phyloP scores from a whole-genome alignment of 805 yeast genomes.

The Candida railenensis region DNA sequence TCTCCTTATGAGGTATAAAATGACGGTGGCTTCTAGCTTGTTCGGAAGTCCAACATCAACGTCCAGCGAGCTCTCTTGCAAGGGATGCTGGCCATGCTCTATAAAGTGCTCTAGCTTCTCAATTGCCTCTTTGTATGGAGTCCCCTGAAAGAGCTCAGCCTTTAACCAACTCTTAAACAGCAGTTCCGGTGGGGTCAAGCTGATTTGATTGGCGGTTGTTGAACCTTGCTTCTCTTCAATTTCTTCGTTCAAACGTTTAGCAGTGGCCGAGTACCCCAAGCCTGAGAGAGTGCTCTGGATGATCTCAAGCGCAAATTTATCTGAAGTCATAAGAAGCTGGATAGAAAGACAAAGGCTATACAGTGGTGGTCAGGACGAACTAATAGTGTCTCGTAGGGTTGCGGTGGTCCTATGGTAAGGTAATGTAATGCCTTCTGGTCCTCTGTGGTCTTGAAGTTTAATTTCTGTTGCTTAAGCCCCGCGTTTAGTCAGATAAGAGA shows the following conservation, averaged over 20 bases:
- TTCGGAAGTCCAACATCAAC: not conserved
- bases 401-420: too few relatives aligned
- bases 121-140: not conserved
- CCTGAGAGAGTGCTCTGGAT: slow-evolving; percentile 29
- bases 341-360: too few relatives aligned
- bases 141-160: not conserved
- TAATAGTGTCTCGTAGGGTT: too few relatives aligned
- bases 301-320: slow-evolving; percentile 28
- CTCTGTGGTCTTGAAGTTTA: too few relatives aligned
- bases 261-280: slow-evolving; percentile 26
- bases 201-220: not conserved
- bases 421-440: too few relatives aligned
- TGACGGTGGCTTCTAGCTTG: slow-evolving; percentile 7
- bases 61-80: not conserved
- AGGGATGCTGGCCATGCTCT: not conserved
- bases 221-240: slow-evolving; percentile 4
- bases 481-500: too few relatives aligned
- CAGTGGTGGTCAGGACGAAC: too few relatives aligned
- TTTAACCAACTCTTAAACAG: not conserved
- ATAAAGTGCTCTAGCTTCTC: not conserved
- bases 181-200: not conserved
- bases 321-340: slow-evolving; percentile 8
- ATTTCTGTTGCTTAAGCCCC: too few relatives aligned
- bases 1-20: slow-evolving; percentile 25
- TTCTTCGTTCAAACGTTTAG: slow-evolving; percentile 17